Evolutionary conservation across 352 stramenopile species (phyloP).

Genomic region (Pythium volutum): DNA sequence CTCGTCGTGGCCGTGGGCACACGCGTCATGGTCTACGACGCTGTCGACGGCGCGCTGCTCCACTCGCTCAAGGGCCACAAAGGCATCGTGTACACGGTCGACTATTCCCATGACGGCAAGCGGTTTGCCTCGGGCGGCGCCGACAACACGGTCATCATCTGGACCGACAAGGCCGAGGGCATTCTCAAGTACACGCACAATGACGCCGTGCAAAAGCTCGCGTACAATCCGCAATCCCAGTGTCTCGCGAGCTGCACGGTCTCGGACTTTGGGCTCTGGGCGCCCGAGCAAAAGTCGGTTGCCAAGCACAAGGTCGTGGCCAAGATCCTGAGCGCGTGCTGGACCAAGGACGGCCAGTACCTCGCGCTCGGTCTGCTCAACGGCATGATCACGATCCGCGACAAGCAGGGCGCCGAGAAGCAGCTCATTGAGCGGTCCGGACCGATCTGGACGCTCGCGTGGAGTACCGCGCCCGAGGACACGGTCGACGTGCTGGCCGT

Average conservation of each 20-base stretch:
- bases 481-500: constrained; percentile 87
- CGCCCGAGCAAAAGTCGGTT: constrained; percentile 92
- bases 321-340: constrained; percentile 91
- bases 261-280: constrained; percentile 94
- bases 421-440: constrained; percentile 83
- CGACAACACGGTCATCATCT: constrained; percentile 97
- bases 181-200: constrained; percentile 97
- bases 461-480: constrained; percentile 79
- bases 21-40: constrained; percentile 92
- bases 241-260: constrained; percentile 92
- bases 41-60: constrained; percentile 84
- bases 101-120: constrained; percentile 90
- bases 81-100: constrained; percentile 90
- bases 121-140: constrained; percentile 91
- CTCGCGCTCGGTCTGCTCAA: constrained; percentile 92
- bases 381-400: constrained; percentile 88
- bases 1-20: constrained; percentile 90
- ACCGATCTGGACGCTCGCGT: constrained; percentile 87
- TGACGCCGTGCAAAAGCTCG: constrained; percentile 90
- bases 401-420: constrained; percentile 91
- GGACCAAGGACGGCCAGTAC: constrained; percentile 90
- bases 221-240: constrained; percentile 91
- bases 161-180: constrained; percentile 92
- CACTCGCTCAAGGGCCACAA: constrained; percentile 92
- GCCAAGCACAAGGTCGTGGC: constrained; percentile 93